Evolutionary conservation across 1,139 yeast genomes (phyloP), one percentile per base, ranked within the genome.

Genomic region (Nakaseomyces uthaithaninus): DNA sequence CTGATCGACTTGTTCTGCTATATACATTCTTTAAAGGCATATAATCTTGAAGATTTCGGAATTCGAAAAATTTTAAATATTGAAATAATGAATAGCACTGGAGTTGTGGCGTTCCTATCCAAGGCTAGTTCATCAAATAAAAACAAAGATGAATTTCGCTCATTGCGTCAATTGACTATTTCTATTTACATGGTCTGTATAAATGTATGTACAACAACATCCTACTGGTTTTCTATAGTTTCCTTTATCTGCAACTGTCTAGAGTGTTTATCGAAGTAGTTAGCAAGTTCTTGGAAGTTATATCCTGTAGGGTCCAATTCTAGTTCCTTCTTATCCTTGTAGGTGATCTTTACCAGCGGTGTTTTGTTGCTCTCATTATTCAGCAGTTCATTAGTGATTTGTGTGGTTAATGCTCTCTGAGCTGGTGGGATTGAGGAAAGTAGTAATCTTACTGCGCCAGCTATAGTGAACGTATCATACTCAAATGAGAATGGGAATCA

Each of bases 341-440:
- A 89, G 1, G 80, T 76, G 14, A 89, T 94, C 48, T 77, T 72
- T 27, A 89, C 75, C 25, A 69, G 55, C 17, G 95, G 86, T 40
- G 62, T 55, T 24, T 68, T 74, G 3, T 62, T 62, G 1, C 81
- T 68, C 9, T 45, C 43, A 14, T 61, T 57, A 3, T 71, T 64
- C 39, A 81, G 65, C 16, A 80, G 69, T 51, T 79, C 77, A 48
- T 70, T 70, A 44, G 76, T 75, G 11, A 72, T 68, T 15, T 67
- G 57, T 6, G 59, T 46, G 41, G 81, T 75, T 12, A 67, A 56
- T 31, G 69, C 65, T 52, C 74, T 77, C 53, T 78, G 66, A 11
- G 75, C 65, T 7, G 82, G 84, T 16, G 97, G 96, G 43, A 89
- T 74, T 42, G 86, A 73, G 14, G 94, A 74, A 40, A 89, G 72